A percentile compares a stretch with the other conserved stretches of the same genome.
Evolutionary conservation across 2,329 filamentous ascomycete genomes (phyloP).

Genomic region (Monosporascus ibericus): DNA sequence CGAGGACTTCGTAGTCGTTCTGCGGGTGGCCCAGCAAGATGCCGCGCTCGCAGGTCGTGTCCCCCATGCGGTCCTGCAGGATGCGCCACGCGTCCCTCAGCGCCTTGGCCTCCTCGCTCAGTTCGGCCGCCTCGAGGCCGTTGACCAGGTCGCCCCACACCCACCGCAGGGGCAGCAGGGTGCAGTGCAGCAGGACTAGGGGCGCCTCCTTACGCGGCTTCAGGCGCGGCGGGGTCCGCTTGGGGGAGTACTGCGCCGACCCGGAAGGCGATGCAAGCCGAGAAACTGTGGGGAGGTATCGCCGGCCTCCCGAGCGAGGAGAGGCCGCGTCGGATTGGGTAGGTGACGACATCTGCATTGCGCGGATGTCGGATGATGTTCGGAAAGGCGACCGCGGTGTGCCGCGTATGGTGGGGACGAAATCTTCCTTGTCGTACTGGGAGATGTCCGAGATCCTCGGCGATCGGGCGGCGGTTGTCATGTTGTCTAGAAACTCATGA

Average conservation of each 20-base stretch:
- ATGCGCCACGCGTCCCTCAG: slow-evolving; percentile 60
- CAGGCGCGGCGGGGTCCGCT: slow-evolving; percentile 51
- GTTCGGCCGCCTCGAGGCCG: slow-evolving; percentile 23
- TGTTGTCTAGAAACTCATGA: slow-evolving; percentile 21
- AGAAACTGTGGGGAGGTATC: slow-evolving; percentile 44
- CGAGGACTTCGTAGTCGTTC: slow-evolving; percentile 72
- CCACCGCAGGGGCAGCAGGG: slow-evolving; percentile 64
- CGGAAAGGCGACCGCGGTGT: slow-evolving; percentile 60
- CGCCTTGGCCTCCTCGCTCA: slow-evolving; percentile 36
- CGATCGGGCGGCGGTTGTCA: slow-evolving; percentile 30
- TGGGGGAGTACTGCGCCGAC: slow-evolving; percentile 48
- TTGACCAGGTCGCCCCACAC: slow-evolving; percentile 55
- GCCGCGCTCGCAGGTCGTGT: slow-evolving; percentile 67
- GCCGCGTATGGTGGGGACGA: slow-evolving; percentile 49
- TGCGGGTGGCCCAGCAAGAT: slow-evolving; percentile 72
- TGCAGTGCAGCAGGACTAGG: slow-evolving; percentile 72
- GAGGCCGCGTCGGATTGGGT: slow-evolving; percentile 48
- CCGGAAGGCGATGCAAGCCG: slow-evolving; percentile 49
- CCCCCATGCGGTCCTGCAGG: slow-evolving; percentile 63
- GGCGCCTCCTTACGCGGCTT: slow-evolving; percentile 54
- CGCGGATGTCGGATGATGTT: slow-evolving; percentile 62
- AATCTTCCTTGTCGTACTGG: slow-evolving; percentile 40
- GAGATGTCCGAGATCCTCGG: slow-evolving; percentile 47
- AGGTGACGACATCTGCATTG: slow-evolving; percentile 67
- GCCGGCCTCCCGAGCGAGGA: slow-evolving; percentile 44